Base-by-base conservation (phyloP, 2,329 filamentous ascomycete species). In the Pseudofabraea citricarpa region DNA sequence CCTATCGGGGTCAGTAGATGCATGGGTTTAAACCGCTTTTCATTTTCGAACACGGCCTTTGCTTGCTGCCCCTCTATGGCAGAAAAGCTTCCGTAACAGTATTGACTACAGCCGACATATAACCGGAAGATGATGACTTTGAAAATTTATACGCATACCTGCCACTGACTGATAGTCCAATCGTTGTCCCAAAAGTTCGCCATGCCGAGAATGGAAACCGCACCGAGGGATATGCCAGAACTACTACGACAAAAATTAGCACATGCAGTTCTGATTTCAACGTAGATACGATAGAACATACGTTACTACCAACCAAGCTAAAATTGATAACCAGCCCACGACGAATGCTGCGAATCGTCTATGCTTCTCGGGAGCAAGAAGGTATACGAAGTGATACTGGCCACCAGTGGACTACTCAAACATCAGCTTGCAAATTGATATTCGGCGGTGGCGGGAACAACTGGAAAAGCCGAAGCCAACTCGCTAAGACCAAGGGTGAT, bases 361-460 rank as follows among this genome's bases (percentile, higher is more conserved):
- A 7, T 15, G 36, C 24, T 46, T 46, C 21, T 41, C 39, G 3
- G 44, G 24, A 23, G 43, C 38, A 8, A 46, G 20, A 33, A 62
- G 58, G 43, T 49, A 63, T 2, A 54, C 56, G 33, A 59, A 61
- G 41, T 64, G 59, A 38, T 63, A 64, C 41, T 61, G 60, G 5
- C 61, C 58, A 21, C 55, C 52, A 4, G 36, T 51, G 2, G 52
- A 56, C 35, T 37, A 22, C 16, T 15, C 16, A 12, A 31, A 4
- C 13, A n/a, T 15, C 13, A 10, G 5, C 13, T n/a, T 31, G 27
- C 6, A 4, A 6, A 6, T 12, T 31, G 27, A 12, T 12, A 15
- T 6, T 7, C 6, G 5, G 13, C 27, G 13, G 27, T 2, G 6
- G 27, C n/a, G 10, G 10, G 27, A 37, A 18, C n/a, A 6, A 37